Evolutionary conservation across 768 basidiomycete species (phyloP).

Genomic region (Lentinula sp.): DNA sequence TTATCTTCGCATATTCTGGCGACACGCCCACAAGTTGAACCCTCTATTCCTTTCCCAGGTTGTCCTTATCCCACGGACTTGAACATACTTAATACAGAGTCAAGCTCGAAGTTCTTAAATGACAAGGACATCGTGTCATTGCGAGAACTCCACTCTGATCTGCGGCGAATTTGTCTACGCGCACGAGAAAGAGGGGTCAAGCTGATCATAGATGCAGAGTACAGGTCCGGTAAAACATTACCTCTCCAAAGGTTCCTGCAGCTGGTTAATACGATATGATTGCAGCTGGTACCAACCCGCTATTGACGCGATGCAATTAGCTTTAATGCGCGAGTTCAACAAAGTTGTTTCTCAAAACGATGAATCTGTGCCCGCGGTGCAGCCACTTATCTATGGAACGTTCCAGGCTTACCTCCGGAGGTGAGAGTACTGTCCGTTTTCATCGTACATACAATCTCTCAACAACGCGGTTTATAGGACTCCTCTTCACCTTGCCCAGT

Average conservation of each 20-base stretch:
- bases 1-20: constrained; percentile 54
- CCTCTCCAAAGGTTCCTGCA: neutral
- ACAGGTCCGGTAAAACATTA: constrained; percentile 37
- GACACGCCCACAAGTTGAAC: constrained; percentile 23
- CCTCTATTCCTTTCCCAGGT: constrained; percentile 60
- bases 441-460: neutral
- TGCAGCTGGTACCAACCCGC: constrained; percentile 71
- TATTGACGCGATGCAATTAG: constrained; percentile 71
- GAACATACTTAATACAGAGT: constrained; percentile 29
- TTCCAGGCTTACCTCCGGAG: constrained; percentile 86
- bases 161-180: constrained; percentile 56
- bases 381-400: constrained; percentile 77
- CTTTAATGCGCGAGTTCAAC: constrained; percentile 78
- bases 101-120: constrained; percentile 25
- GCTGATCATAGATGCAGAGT: constrained; percentile 82
- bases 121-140: constrained; percentile 55
- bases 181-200: constrained; percentile 60
- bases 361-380: constrained; percentile 21
- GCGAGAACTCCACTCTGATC: constrained; percentile 51
- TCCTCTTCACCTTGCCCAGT: constrained; percentile 58
- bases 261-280: neutral
- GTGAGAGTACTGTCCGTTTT: constrained; percentile 22
- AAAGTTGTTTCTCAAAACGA: constrained; percentile 16
- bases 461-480: constrained; percentile 34
- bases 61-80: constrained; percentile 56